These are phyloP conservation scores for Auxenochlorella pyrenoidosa DNA, from an alignment of 139 green algal genomes.

Conservation along the genomic window DNA sequence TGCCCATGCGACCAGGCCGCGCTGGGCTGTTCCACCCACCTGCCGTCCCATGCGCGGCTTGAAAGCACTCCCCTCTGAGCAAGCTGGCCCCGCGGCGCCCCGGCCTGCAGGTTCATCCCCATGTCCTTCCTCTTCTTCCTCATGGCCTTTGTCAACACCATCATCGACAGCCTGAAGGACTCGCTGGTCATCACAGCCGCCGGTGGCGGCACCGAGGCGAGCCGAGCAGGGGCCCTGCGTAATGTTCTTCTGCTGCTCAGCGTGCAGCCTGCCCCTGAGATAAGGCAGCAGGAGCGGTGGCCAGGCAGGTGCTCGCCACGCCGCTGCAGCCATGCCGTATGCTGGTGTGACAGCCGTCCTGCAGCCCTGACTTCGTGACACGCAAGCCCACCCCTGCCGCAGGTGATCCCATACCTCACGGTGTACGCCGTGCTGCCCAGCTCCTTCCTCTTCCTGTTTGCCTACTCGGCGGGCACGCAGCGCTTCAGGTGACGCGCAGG, in stretches of 20 bases:
- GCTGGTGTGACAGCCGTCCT: too few species aligned
- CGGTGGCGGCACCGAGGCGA: constrained; percentile 67
- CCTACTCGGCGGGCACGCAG: constrained; percentile 71
- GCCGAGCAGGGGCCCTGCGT: background rate
- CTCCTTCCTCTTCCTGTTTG: constrained; percentile 87
- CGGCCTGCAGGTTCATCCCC: constrained; percentile 68
- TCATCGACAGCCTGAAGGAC: constrained; percentile 94
- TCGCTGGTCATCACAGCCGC: constrained; percentile 92
- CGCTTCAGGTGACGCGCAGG: constrained; percentile 47
- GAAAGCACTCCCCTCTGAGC: too few species aligned
- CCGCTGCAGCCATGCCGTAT: background rate
- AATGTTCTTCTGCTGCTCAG: too few species aligned
- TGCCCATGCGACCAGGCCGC: background rate
- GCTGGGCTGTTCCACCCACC: background rate
- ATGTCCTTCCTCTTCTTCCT: constrained; percentile 92
- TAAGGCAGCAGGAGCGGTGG: too few species aligned
- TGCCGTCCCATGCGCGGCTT: background rate
- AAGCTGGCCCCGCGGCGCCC: too few species aligned
- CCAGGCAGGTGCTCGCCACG: background rate
- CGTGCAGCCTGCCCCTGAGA: too few species aligned
- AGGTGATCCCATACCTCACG: constrained; percentile 81
- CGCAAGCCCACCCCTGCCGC: background rate
- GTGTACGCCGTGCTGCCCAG: constrained; percentile 93
- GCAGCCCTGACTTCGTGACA: too few species aligned
- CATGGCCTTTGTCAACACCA: constrained; percentile 94